These are phyloP conservation scores for Fusarium nygamai DNA, from an alignment of 2,329 filamentous ascomycete species.

Conservation along the genomic window DNA sequence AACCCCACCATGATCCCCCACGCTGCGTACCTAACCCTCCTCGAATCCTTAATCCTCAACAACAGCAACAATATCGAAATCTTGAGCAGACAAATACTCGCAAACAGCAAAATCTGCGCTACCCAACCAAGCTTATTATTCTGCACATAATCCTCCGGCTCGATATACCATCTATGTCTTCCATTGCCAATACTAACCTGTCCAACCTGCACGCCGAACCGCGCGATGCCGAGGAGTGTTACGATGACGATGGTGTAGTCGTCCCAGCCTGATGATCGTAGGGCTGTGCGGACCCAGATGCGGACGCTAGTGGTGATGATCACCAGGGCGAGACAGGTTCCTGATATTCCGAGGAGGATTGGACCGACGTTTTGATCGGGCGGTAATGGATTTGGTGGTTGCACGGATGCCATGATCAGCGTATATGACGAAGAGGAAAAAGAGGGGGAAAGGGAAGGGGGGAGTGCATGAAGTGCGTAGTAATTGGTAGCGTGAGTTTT, in stretches of 20 bases:
- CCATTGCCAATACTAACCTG: conserved; percentile 51
- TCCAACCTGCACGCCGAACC: conserved; percentile 48
- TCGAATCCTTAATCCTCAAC: conserved; percentile 53
- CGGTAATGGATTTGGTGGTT: conserved; percentile 46
- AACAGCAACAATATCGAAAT: conserved; percentile 54
- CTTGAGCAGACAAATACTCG: conserved; percentile 53
- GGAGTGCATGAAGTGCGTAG: neutral
- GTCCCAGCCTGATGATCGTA: conserved; percentile 49
- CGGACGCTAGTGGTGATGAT: conserved; percentile 47
- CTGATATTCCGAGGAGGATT: conserved; percentile 46
- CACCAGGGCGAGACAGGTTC: conserved; percentile 46
- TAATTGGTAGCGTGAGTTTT: neutral
- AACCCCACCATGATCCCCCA: conserved; percentile 47
- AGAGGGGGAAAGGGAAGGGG: neutral
- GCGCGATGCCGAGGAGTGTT: conserved; percentile 44
- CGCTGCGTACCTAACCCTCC: conserved; percentile 43
- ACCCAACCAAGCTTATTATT: conserved; percentile 53
- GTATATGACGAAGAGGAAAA: neutral
- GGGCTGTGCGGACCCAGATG: conserved; percentile 44
- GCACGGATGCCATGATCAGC: conserved; percentile 20
- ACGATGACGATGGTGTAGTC: conserved; percentile 50
- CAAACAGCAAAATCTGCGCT: conserved; percentile 54
- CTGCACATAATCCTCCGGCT: conserved; percentile 44
- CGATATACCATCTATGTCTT: conserved; percentile 50
- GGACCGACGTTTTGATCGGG: conserved; percentile 49